Conservation (phyloP, 106 monocot genomes). For the Phalaenopsis aphrodite region DNA sequence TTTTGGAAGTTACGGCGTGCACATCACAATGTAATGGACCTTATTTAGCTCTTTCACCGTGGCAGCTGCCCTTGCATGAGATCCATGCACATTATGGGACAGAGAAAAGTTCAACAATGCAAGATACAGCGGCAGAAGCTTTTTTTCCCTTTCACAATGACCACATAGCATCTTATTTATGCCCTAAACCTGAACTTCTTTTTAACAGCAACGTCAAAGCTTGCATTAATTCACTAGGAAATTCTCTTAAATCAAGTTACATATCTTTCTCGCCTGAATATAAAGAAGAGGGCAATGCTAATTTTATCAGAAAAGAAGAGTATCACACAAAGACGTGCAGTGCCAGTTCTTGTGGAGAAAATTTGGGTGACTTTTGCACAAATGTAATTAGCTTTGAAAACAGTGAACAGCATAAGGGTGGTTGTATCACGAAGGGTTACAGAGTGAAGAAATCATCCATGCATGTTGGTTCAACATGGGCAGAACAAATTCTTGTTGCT, state of each 20-base stretch:
- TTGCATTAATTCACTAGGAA: background rate
- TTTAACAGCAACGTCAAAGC: background rate
- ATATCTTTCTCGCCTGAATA: background rate
- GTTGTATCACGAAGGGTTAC: background rate
- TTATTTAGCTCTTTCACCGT: background rate
- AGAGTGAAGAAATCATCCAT: background rate
- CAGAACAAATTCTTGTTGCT: conserved; percentile 9
- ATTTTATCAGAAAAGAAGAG: background rate
- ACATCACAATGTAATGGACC: no score
- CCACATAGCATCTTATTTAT: background rate
- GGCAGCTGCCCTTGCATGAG: background rate
- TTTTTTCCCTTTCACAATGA: background rate
- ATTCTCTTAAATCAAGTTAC: conserved; percentile 7
- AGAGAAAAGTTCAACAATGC: background rate
- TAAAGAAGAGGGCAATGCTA: background rate
- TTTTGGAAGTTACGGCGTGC: background rate
- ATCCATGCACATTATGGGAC: background rate
- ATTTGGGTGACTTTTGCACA: background rate
- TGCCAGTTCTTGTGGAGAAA: background rate
- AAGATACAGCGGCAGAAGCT: background rate
- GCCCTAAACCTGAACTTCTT: conserved; percentile 10
- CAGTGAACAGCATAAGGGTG: background rate
- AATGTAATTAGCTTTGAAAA: background rate
- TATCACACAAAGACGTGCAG: background rate
- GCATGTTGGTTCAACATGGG: conserved; percentile 7